These are phyloP conservation scores for Pichia rugopelliculosa DNA, from an alignment of 805 yeast genomes.

Conservation along the genomic window DNA sequence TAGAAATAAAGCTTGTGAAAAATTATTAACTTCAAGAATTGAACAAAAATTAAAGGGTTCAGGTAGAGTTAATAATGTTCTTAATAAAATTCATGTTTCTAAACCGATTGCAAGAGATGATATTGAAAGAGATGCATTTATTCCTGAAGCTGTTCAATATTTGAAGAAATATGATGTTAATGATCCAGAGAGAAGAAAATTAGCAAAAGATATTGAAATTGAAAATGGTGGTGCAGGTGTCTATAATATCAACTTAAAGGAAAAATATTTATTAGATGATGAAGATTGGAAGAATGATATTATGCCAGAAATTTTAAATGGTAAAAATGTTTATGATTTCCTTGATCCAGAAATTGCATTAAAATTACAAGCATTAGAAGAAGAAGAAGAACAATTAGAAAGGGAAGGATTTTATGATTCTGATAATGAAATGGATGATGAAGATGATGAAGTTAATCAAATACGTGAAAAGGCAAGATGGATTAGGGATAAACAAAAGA, in stretches of 20 bases:
- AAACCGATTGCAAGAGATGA: conserved; percentile 87
- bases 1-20: conserved; percentile 95
- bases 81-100: conserved; percentile 94
- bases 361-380: conserved; percentile 90
- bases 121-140: conserved; percentile 64
- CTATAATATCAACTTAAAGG: conserved; percentile 86
- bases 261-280: conserved; percentile 84
- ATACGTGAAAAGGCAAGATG: conserved; percentile 83
- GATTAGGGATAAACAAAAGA: conserved; percentile 94
- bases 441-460: conserved; percentile 54
- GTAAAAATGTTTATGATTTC: conserved; percentile 95
- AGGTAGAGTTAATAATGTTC: conserved; percentile 77
- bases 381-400: conserved; percentile 92
- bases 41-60: conserved; percentile 94
- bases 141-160: conserved; percentile 67
- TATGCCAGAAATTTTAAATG: conserved; percentile 95
- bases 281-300: conserved; percentile 97
- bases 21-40: conserved; percentile 87
- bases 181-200: conserved; percentile 74
- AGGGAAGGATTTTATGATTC: conserved; percentile 93
- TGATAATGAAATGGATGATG: conserved; percentile 59
- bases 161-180: conserved; percentile 62
- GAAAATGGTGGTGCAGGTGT: conserved; percentile 99
- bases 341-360: conserved; percentile 92
- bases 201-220: conserved; percentile 84